Percentiles rank a stretch among this genome's conserved stretches.
These are phyloP conservation scores for Aphanomyces euteiches DNA, from an alignment of 352 stramenopile genomes.

Conservation along the genomic window DNA sequence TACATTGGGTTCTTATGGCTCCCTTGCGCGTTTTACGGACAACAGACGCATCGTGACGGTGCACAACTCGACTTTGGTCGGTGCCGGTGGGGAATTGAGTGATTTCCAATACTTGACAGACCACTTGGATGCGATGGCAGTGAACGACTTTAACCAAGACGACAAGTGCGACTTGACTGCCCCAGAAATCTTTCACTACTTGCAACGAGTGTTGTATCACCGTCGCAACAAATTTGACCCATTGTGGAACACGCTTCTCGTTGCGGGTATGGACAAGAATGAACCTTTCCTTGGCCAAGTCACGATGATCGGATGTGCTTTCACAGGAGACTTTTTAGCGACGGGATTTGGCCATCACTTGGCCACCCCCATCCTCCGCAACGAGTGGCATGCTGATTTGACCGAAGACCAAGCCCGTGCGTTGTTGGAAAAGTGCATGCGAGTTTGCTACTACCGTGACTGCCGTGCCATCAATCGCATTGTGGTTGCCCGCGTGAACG, in stretches of 20 bases:
- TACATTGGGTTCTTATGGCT: conserved; percentile 97
- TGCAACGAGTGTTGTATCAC: conserved; percentile 98
- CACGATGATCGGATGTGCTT: conserved; percentile 96
- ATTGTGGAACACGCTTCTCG: conserved; percentile 97
- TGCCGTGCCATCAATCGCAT: conserved; percentile 97
- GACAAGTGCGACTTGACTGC: conserved; percentile 93
- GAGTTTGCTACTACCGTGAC: conserved; percentile 98
- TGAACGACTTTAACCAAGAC: conserved; percentile 94
- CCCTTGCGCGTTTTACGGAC: conserved; percentile 96
- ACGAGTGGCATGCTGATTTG: conserved; percentile 92
- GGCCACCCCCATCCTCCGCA: conserved; percentile 94
- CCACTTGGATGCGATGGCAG: conserved; percentile 91
- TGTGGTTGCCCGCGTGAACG: conserved; percentile 94
- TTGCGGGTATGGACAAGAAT: conserved; percentile 91
- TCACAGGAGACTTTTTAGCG: conserved; percentile 95
- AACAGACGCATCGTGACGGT: conserved; percentile 82
- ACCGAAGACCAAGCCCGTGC: conserved; percentile 90
- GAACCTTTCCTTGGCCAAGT: conserved; percentile 94
- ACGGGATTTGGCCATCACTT: conserved; percentile 98
- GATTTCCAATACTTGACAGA: conserved; percentile 97
- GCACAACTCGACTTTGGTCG: conserved; percentile 92
- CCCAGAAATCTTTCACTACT: conserved; percentile 95
- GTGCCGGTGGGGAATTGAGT: conserved; percentile 94
- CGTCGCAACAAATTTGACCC: conserved; percentile 98
- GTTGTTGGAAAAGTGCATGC: conserved; percentile 97